Evolutionary conservation across 345 rosid genomes (phyloP).

Genomic region (Linum trigynum): DNA sequence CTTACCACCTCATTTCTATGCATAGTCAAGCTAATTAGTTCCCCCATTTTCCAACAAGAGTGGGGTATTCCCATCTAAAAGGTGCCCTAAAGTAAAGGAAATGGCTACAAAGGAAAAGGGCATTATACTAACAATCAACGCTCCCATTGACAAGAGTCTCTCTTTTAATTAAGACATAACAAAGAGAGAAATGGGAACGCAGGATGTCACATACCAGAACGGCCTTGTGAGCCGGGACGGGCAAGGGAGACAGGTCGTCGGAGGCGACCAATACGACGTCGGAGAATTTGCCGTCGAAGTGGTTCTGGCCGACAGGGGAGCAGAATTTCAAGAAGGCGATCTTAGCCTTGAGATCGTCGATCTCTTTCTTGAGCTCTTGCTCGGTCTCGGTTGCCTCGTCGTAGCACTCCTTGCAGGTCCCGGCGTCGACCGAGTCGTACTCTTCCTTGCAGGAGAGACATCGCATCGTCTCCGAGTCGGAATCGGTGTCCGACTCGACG

Average conservation of each 20-base stretch:
- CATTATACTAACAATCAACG: too few species aligned
- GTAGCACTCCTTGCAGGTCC: conserved; percentile 26
- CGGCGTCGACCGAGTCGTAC: conserved; percentile 41
- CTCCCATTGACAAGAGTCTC: too few species aligned
- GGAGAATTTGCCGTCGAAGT: conserved; percentile 12
- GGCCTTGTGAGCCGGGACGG: conserved; percentile 59
- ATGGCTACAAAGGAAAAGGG: too few species aligned
- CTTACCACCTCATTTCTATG: too few species aligned
- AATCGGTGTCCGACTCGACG: not conserved
- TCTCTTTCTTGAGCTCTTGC: conserved; percentile 68
- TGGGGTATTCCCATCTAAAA: too few species aligned
- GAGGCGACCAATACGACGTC: conserved; percentile 57
- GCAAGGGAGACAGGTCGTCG: conserved; percentile 33
- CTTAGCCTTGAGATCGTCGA: conserved; percentile 63
- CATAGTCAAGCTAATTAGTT: too few species aligned
- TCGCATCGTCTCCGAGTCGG: conserved; percentile 22
- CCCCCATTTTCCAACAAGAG: too few species aligned
- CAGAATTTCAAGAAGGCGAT: conserved; percentile 51
- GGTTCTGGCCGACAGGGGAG: conserved; percentile 35
- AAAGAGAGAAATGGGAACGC: not conserved
- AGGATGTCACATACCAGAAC: conserved; percentile 43
- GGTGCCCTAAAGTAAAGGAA: too few species aligned
- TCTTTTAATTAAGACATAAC: too few species aligned
- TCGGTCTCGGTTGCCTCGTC: conserved; percentile 25
- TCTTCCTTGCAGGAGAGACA: conserved; percentile 62